phyloP scores from a whole-genome alignment of 2,329 filamentous ascomycete genomes.

The Talaromyces sp. region DNA sequence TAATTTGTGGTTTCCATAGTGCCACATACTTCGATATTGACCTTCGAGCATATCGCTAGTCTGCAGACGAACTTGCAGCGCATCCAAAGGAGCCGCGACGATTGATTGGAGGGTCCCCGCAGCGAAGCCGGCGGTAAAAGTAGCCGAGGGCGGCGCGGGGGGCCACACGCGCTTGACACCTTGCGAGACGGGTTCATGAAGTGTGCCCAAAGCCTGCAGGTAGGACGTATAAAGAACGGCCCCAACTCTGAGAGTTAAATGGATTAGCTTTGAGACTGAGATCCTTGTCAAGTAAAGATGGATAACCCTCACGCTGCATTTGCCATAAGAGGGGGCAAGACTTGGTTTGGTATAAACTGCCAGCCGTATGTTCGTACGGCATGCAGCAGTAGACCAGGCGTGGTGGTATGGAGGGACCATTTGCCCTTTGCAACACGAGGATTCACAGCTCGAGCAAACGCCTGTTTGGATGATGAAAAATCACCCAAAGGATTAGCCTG shows the following conservation, averaged over 20 bases:
- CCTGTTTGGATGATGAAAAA: constrained; percentile 44
- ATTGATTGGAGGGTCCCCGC: constrained; percentile 64
- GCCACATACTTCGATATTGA: constrained; percentile 65
- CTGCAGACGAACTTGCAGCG: constrained; percentile 63
- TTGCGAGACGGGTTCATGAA: constrained; percentile 61
- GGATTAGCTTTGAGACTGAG: not conserved
- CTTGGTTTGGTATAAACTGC: constrained; percentile 66
- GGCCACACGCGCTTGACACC: constrained; percentile 63
- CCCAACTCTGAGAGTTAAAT: constrained; percentile 50
- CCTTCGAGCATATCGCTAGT: constrained; percentile 62
- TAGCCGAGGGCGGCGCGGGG: constrained; percentile 55
- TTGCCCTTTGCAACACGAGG: constrained; percentile 50
- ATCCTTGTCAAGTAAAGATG: not conserved
- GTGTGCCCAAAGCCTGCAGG: constrained; percentile 59
- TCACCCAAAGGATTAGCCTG: constrained; percentile 12
- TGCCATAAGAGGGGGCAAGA: constrained; percentile 64
- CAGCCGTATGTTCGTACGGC: constrained; percentile 65
- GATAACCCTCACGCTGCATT: constrained; percentile 57
- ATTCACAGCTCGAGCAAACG: constrained; percentile 66
- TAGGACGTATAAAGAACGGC: constrained; percentile 67
- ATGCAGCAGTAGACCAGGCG: constrained; percentile 63
- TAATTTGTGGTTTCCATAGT: constrained; percentile 61
- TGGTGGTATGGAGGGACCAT: constrained; percentile 65
- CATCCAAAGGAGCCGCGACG: constrained; percentile 65
- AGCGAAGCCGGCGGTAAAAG: constrained; percentile 62